These are phyloP conservation scores for Volvox carteri DNA, from an alignment of 163 green algal genomes.

Conservation along the genomic window DNA sequence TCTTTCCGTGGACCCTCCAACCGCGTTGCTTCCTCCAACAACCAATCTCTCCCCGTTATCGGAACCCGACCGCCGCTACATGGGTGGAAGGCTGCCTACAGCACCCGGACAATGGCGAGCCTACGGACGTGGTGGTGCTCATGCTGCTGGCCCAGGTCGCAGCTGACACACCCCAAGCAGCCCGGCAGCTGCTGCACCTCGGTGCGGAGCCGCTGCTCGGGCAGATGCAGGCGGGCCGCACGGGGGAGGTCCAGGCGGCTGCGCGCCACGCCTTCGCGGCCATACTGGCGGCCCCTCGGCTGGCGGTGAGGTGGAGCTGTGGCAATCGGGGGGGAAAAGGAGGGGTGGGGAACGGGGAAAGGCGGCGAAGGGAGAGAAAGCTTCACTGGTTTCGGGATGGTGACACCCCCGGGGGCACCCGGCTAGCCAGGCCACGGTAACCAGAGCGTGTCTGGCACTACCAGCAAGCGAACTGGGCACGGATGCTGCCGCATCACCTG, in stretches of 20 bases:
- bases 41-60: too few species aligned
- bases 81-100: slow-evolving; percentile 57
- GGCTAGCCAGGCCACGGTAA: too few species aligned
- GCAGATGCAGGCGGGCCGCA: not conserved
- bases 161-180: slow-evolving; percentile 19
- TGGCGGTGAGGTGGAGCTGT: not conserved
- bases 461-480: too few species aligned
- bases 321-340: too few species aligned
- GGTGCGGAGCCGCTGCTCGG: slow-evolving; percentile 46
- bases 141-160: slow-evolving; percentile 60
- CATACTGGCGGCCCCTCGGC: not conserved
- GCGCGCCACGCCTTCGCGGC: not conserved
- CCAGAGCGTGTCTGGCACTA: too few species aligned
- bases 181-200: slow-evolving; percentile 63
- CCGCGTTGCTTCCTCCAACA: too few species aligned
- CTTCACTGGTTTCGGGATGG: too few species aligned
- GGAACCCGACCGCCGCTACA: too few species aligned
- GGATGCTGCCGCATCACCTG: too few species aligned
- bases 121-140: slow-evolving; percentile 60
- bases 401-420: too few species aligned
- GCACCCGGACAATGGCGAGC: slow-evolving; percentile 59
- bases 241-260: slow-evolving; percentile 8
- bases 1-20: too few species aligned
- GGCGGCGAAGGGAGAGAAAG: too few species aligned
- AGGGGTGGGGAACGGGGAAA: not conserved